Evolutionary conservation across 495 filamentous ascomycete genomes (phyloP).

Genomic region (Penicillium manginii): DNA sequence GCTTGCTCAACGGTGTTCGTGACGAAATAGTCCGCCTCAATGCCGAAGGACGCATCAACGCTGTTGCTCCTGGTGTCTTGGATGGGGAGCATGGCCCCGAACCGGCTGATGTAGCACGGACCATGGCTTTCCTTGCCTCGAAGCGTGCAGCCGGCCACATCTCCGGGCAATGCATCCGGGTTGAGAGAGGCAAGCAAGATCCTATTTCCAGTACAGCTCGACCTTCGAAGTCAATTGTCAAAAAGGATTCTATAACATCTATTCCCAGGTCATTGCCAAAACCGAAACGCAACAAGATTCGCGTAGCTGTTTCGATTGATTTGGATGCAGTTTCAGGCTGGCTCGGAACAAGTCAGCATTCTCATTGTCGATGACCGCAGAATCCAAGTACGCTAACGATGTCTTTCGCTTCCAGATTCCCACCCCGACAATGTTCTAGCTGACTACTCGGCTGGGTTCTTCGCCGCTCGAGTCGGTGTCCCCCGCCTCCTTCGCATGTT

Average conservation of each 20-base stretch:
- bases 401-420: slow-evolving; percentile 5
- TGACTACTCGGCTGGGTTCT: slow-evolving; percentile 63
- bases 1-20: slow-evolving; percentile 54
- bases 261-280: slow-evolving; percentile 30
- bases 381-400: not conserved
- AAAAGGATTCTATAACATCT: slow-evolving; percentile 12
- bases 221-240: not conserved
- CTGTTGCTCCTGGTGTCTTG: slow-evolving; percentile 47
- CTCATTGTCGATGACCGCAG: not conserved
- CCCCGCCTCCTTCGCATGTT: slow-evolving; percentile 62
- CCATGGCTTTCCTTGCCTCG: slow-evolving; percentile 57
- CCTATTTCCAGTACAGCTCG: not conserved
- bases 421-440: slow-evolving; percentile 39
- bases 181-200: slow-evolving; percentile 54
- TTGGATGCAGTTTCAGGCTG: slow-evolving; percentile 64
- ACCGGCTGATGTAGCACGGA: slow-evolving; percentile 54
- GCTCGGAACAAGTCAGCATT: slow-evolving; percentile 54
- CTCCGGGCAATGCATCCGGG: slow-evolving; percentile 54
- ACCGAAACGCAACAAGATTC: slow-evolving; percentile 46
- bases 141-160: slow-evolving; percentile 58
- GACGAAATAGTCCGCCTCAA: slow-evolving; percentile 60
- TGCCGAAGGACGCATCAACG: slow-evolving; percentile 56
- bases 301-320: slow-evolving; percentile 59
- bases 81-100: slow-evolving; percentile 42
- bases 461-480: slow-evolving; percentile 62